A percentile compares a stretch with the other conserved stretches of the same genome.
Evolutionary conservation across 768 basidiomycete species (phyloP).

Genomic region (Tylopilus vinaceipallidus): DNA sequence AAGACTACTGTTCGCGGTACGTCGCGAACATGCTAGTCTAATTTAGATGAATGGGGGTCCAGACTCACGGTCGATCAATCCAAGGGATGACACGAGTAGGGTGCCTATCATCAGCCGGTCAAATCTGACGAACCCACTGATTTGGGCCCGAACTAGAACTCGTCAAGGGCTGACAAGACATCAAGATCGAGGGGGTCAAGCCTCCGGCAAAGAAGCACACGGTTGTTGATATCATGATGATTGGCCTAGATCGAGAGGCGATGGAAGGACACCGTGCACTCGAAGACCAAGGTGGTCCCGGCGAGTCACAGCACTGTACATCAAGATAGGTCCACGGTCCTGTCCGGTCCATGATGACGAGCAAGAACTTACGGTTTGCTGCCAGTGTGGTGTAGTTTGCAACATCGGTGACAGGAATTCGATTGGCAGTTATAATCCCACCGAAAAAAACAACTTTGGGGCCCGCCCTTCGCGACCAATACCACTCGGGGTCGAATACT

Average conservation of each 20-base stretch:
- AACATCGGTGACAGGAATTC: neutral
- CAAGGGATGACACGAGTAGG: too few relatives aligned
- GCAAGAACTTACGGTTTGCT: neutral
- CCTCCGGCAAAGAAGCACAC: neutral
- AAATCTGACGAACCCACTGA: too few relatives aligned
- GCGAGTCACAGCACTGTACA: neutral
- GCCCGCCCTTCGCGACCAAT: neutral
- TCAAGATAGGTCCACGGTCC: neutral
- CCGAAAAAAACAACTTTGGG: neutral
- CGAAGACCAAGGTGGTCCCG: neutral
- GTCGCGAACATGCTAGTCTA: too few relatives aligned
- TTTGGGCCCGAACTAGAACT: neutral
- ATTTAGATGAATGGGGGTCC: too few relatives aligned
- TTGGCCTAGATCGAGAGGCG: neutral
- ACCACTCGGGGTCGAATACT: neutral
- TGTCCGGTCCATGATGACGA: neutral
- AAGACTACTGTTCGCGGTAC: too few relatives aligned
- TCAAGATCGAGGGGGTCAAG: neutral
- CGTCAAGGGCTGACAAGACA: constrained; percentile 1
- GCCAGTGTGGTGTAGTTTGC: neutral
- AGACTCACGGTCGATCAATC: too few relatives aligned
- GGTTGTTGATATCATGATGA: neutral
- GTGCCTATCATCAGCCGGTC: neutral
- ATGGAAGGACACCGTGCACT: neutral
- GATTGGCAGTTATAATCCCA: neutral